Evolutionary conservation across 106 monocot genomes (phyloP), one percentile per base, ranked within the genome.

Genomic region (Chionographis japonica): DNA sequence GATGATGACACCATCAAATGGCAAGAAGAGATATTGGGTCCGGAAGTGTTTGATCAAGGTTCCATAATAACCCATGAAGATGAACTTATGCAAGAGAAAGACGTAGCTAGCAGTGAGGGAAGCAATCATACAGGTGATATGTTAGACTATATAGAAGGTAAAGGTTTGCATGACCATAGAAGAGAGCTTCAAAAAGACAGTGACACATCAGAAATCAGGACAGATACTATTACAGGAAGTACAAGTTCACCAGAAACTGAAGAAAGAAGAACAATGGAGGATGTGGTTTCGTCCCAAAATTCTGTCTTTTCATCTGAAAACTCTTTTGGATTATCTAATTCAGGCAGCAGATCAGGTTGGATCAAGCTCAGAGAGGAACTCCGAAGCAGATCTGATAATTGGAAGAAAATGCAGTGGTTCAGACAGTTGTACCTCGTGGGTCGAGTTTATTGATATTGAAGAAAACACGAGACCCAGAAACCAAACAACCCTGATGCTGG

Each of bases 221-320:
- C 16, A 37, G 61, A 68, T 38, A 56, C 20, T 51, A 40, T 37
- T n/a, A 38, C 50, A 54, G 35, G 41, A 36, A 14, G 40, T 27
- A 17, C 18, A 49, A 65, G 37, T 16, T 11, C 38, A n/a, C 15
- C 60, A 27, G 75, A 75, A n/a, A 50, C 40, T 17, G 69, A 74
- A 42, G 77, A 74, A 39, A 68, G 17, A 49, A 68, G 46, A 35
- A 63, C 74, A 61, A 40, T 43, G 3, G 84, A 77, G 9, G 68
- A 72, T 65, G 60, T 60, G 51, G 20, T 69, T 63, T 82, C 79
- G 54, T 85, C 85, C 1, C 82, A 82, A 63, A 72, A 61, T 36
- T 85, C 79, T 51, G 42, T 58, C 14, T 38, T 53, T 52, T 79
- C 81, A 62, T 81, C 88, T 27, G 72, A 84, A 54, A 83, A 53